Percentiles rank a stretch among this genome's conserved stretches.
Evolutionary conservation across 306 rosid genomes (phyloP).

Genomic region (Glycine tomentella): DNA sequence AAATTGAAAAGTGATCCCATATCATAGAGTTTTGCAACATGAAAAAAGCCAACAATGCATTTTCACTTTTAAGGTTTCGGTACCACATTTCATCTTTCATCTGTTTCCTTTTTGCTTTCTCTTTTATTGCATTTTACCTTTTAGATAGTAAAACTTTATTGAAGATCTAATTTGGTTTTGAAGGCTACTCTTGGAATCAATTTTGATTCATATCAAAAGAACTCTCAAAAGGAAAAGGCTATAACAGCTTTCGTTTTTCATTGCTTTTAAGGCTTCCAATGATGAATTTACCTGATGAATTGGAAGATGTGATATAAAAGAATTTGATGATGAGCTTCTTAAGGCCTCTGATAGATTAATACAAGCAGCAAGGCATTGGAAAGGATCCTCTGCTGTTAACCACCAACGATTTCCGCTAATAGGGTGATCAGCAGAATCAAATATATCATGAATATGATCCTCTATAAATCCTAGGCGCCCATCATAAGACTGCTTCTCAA

Average conservation of each 20-base stretch:
- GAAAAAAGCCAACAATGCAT: not conserved
- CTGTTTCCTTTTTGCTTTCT: not conserved
- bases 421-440: constrained; percentile 84
- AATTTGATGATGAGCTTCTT: constrained; percentile 76
- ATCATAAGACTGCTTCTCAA: constrained; percentile 82
- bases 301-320: constrained; percentile 77
- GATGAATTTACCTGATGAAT: constrained; percentile 76
- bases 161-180: not conserved
- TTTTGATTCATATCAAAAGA: no score
- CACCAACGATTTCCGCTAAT: constrained; percentile 83
- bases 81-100: constrained; percentile 27
- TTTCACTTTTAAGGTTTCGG: not conserved
- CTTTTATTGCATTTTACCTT: constrained; percentile 17
- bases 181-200: not conserved
- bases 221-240: not conserved
- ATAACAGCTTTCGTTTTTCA: not conserved
- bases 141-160: not conserved
- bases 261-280: constrained; percentile 20
- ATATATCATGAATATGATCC: constrained; percentile 69
- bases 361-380: constrained; percentile 89
- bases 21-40: not conserved
- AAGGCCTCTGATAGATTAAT: constrained; percentile 82
- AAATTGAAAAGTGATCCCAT: constrained; percentile 14
- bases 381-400: constrained; percentile 92
- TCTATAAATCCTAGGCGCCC: constrained; percentile 79